These are phyloP conservation scores for Claviceps citrina DNA, from an alignment of 2,329 filamentous ascomycete species.

Conservation along the genomic window DNA sequence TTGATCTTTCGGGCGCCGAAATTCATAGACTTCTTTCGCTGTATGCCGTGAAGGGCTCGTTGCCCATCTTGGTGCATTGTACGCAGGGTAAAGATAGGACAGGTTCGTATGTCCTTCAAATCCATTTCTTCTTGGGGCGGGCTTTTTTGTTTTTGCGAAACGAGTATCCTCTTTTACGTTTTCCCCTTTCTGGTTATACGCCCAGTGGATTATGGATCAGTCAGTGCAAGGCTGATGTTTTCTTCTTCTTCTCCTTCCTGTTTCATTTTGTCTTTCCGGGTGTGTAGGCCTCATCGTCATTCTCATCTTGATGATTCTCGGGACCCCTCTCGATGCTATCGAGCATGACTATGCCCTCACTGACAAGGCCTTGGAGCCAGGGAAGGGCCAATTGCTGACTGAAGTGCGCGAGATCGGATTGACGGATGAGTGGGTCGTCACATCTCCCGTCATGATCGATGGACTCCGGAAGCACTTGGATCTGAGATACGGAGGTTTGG, in stretches of 20 bases:
- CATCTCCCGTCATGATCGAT: conserved; percentile 47
- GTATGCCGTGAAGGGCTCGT: conserved; percentile 22
- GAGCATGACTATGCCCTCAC: conserved; percentile 58
- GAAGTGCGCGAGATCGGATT: conserved; percentile 61
- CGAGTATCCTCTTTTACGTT: too few species aligned
- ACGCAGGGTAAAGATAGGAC: conserved; percentile 76
- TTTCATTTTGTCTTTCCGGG: background rate
- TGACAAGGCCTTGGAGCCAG: conserved; percentile 39
- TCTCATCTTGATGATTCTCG: conserved; percentile 50
- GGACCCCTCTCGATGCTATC: conserved; percentile 43
- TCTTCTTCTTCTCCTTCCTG: background rate
- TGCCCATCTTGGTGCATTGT: conserved; percentile 63
- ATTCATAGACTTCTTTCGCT: conserved; percentile 28
- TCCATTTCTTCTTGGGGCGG: too few species aligned
- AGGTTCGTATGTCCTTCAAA: conserved; percentile 11
- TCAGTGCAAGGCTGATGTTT: too few species aligned
- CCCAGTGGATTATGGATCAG: too few species aligned
- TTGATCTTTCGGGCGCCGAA: conserved; percentile 51
- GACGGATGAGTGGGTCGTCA: conserved; percentile 55
- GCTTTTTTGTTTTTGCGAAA: background rate
- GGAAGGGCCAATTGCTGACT: conserved; percentile 45
- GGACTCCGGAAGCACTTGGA: conserved; percentile 43
- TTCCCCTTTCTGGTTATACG: too few species aligned
- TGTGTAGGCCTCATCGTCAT: conserved; percentile 49
- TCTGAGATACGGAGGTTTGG: conserved; percentile 48